These are phyloP conservation scores for Cornus controversa DNA, from an alignment of 148 eudicot genomes.

Conservation along the genomic window DNA sequence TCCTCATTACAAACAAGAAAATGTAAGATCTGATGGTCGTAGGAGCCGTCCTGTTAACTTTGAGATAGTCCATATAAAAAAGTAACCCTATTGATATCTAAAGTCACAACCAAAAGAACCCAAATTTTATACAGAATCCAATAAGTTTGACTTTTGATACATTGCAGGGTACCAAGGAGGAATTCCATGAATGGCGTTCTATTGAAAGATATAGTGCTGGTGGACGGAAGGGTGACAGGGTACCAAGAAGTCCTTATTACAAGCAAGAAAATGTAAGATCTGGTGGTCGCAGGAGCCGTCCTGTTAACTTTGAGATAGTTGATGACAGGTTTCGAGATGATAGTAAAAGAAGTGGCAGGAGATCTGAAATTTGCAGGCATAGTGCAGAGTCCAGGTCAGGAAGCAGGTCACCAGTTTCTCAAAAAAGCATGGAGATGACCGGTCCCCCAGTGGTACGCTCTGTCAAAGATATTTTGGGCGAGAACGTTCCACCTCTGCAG, in stretches of 20 bases:
- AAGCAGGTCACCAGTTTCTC: constrained; percentile 38
- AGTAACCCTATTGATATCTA: too few relatives aligned
- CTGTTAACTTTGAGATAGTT: constrained; percentile 49
- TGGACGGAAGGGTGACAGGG: constrained; percentile 31
- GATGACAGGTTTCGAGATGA: constrained; percentile 55
- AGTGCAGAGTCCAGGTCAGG: constrained; percentile 37
- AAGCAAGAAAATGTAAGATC: constrained; percentile 28
- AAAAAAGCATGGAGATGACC: constrained; percentile 8
- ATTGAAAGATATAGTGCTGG: constrained; percentile 26
- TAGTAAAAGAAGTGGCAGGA: constrained; percentile 38
- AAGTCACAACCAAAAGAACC: too few relatives aligned
- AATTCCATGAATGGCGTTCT: constrained; percentile 25
- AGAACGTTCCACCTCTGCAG: constrained; percentile 34
- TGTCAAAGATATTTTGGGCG: constrained; percentile 52
- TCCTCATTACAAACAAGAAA: constrained; percentile 31
- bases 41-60: constrained; percentile 38
- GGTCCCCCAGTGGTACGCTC: constrained; percentile 35
- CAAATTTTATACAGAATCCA: too few relatives aligned
- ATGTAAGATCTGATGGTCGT: constrained; percentile 25
- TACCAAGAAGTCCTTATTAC: constrained; percentile 40
- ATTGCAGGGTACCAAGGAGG: constrained; percentile 38
- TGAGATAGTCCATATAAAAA: constrained; percentile 30
- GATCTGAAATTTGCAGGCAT: constrained; percentile 44
- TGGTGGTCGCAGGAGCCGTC: constrained; percentile 24
- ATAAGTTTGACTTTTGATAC: neutral